Evolutionary conservation across 768 basidiomycete species (phyloP), one percentile per base, ranked within the genome.

Genomic region (Hypholoma fasciculare): DNA sequence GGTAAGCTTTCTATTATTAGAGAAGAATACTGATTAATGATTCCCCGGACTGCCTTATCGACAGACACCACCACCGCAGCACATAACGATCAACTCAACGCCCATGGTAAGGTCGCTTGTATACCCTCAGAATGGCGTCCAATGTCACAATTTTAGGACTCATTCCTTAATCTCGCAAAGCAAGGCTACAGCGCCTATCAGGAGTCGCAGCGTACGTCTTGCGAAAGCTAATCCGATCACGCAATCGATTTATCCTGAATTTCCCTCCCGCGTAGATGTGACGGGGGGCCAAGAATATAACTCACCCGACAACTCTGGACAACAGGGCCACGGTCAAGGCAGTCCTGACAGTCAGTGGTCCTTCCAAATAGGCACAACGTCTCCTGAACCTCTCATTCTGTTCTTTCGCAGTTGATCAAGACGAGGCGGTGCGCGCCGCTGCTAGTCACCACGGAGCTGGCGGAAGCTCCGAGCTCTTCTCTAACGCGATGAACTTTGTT

Each of bases 231-330:
- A 40, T 59, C 36, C 23, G 19, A 26, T 36, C 20, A 58, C 63
- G 60, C 57, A 51, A 54, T 40, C n/a, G 27, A 37, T 23, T 39
- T 19, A 58, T 56, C 54, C 43, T 48, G 84, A 82, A 76, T 42
- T 66, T 77, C 53, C 76, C 75, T 77, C 53, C 76, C 75, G 49
- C 71, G 63, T 49, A 83, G 78, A 54, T 30, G 54, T 47, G 78
- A 86, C 88, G 4, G 88, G 88, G 13, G 89, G 89, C 2, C 74
- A 78, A 2, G 83, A 89, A 65, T 85, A 79, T 66, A 89, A 88
- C 62, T 69, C 80, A 16, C 82, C 84, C 27, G 71, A 86, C 61
- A 74, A 89, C 57, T 69, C 71, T 43, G 71, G 65, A 17, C 72
- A 72, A 43, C 60, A 60, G 49, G 61, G 52, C 19, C 52, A 61